Conservation (phyloP, 306 rosid genomes). For the Casuarina equisetifolia region DNA sequence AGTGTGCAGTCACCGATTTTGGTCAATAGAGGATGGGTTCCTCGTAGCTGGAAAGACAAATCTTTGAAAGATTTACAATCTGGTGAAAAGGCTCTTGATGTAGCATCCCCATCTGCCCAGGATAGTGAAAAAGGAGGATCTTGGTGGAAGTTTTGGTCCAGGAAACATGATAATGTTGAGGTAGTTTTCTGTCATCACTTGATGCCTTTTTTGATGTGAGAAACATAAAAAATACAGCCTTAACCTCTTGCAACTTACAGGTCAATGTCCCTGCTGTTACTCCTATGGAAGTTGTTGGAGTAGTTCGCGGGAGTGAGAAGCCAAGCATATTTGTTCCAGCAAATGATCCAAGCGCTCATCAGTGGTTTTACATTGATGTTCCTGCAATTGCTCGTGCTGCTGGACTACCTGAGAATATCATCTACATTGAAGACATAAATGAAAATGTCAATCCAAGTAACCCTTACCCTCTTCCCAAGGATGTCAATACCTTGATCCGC, state of each 20-base stretch:
- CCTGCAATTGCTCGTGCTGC: constrained; percentile 68
- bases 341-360: constrained; percentile 73
- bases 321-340: constrained; percentile 96
- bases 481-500: constrained; percentile 69
- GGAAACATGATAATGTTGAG: constrained; percentile 46
- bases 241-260: constrained; percentile 45
- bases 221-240: constrained; percentile 13
- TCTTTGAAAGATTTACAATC: constrained; percentile 40
- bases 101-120: constrained; percentile 35
- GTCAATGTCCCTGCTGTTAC: constrained; percentile 46
- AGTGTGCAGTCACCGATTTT: constrained; percentile 67
- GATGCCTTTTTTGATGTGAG: constrained; percentile 13
- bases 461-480: constrained; percentile 90
- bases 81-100: constrained; percentile 34
- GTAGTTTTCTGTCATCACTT: constrained; percentile 36
- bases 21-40: constrained; percentile 98
- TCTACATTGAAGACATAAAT: constrained; percentile 67
- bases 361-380: constrained; percentile 95
- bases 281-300: constrained; percentile 66
- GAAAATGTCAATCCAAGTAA: constrained; percentile 78
- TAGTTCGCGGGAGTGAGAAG: constrained; percentile 87
- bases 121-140: constrained; percentile 43
- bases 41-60: constrained; percentile 85
- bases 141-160: constrained; percentile 91
- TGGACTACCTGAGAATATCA: constrained; percentile 70